phyloP scores from a whole-genome alignment of 2,329 filamentous ascomycete genomes.

The Colletotrichum paranaense region DNA sequence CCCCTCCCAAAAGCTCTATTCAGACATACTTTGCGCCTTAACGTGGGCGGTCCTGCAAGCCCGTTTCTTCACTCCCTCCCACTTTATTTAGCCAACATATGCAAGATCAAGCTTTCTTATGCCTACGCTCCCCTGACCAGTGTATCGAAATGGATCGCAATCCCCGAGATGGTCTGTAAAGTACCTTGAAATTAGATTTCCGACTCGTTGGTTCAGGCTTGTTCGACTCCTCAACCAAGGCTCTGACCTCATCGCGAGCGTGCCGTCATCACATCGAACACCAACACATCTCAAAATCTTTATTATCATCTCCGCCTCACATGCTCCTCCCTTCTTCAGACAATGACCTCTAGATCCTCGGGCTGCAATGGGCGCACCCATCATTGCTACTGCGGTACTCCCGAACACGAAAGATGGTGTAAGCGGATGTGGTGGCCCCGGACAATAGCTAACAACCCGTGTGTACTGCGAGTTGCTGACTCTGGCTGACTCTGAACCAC shows the following conservation, averaged over 20 bases:
- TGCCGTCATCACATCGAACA: neutral
- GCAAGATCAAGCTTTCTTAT: conserved; percentile 18
- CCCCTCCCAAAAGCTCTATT: neutral
- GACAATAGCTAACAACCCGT: neutral
- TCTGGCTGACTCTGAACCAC: neutral
- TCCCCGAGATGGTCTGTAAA: neutral
- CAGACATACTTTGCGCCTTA: neutral
- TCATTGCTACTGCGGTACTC: neutral
- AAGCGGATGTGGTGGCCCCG: too few relatives aligned
- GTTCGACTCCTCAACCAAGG: neutral
- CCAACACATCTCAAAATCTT: neutral
- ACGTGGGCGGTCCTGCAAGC: neutral
- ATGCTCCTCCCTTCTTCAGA: neutral
- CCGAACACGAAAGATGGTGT: conserved; percentile 14
- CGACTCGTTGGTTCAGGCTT: neutral
- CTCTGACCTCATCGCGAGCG: neutral
- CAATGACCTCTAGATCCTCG: neutral
- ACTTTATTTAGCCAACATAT: neutral
- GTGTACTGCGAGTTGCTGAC: neutral
- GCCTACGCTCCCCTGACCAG: neutral
- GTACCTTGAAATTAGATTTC: neutral
- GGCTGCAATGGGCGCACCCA: neutral
- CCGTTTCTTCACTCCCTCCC: neutral
- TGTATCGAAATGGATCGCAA: neutral
- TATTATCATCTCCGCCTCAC: neutral